Conservation (phyloP, 306 rosid genomes). For the Sesbania bispinosa region DNA sequence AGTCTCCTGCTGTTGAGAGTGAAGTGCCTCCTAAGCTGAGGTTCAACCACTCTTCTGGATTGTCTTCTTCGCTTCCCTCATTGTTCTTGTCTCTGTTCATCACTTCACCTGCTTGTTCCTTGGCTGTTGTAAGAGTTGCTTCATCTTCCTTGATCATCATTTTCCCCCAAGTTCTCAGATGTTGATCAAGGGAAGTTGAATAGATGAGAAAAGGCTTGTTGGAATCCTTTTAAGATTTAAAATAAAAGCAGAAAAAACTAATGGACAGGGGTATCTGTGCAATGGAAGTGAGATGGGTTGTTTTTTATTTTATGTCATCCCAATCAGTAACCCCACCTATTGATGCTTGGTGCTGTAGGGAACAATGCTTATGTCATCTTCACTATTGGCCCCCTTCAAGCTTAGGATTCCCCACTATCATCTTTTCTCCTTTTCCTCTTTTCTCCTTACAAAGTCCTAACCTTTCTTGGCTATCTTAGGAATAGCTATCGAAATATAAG, state of each 20-base stretch:
- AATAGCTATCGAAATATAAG: conserved; percentile 42
- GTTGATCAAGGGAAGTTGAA: conserved; percentile 27
- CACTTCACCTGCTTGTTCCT: conserved; percentile 32
- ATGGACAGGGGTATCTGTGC: conserved; percentile 28
- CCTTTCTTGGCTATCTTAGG: conserved; percentile 42
- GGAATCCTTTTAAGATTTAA: conserved; percentile 41
- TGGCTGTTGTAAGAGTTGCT: conserved; percentile 22
- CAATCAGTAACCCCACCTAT: conserved; percentile 51
- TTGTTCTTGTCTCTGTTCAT: conserved; percentile 20
- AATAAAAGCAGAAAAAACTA: conserved; percentile 24
- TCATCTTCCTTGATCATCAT: conserved; percentile 41
- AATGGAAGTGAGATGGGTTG: conserved; percentile 40
- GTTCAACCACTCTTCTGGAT: conserved; percentile 70
- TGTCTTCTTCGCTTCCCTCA: conserved; percentile 39
- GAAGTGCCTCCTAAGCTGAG: conserved; percentile 63
- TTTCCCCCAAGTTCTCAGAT: not conserved
- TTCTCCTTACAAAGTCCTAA: conserved; percentile 34
- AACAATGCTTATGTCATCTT: conserved; percentile 70
- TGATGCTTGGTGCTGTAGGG: conserved; percentile 66
- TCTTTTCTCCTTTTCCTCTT: conserved; percentile 31
- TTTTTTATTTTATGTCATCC: conserved; percentile 31
- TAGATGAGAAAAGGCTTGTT: conserved; percentile 23
- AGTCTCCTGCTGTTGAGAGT: conserved; percentile 42
- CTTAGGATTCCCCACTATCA: conserved; percentile 87
- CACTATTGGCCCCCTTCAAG: too few relatives aligned